Evolutionary conservation across 768 basidiomycete genomes (phyloP), one percentile per base, ranked within the genome.

Genomic region (Suillus alpinus): DNA sequence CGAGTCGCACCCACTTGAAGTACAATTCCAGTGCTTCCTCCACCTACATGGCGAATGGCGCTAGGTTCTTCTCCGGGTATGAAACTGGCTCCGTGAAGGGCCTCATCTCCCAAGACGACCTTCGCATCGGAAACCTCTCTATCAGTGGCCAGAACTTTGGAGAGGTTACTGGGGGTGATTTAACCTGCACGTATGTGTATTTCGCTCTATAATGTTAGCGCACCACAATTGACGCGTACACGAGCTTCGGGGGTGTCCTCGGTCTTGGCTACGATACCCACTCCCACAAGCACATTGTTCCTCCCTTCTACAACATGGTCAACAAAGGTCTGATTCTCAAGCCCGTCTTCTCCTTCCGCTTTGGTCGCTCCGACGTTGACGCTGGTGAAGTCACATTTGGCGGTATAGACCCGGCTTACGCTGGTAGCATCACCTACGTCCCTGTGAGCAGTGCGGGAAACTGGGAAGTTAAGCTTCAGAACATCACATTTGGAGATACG

Each of bases 61-160:
- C 91, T 53, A 78, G 82, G 8, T 98, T 99, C 69, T 84, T 87
- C 43, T 98, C 98, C 66, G 89, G 86, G 63, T 98, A 98, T 71
- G 97, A 96, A 16, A 91, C 93, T 34, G 97, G 97, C 26, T 94
- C 95, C 2, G 93, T 99, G 87, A 88, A 97, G 72, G 97, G 97
- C 58, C 94, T 91, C 71, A 89, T 98, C 58, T 97, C 95, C 12
- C 86, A 85, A 61, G 97, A 99, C 67, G 71, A 70, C 5, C 75
- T 98, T 53, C 72, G 73, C 9, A 94, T 99, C 63, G 94, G 93
- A 44, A 96, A 97, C 72, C 73, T 99, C 49, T 74, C 73, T 31
- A 82, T 99, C 74, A 80, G 78, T 67, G 63, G 77, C 14, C 91
- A 92, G 72, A 88, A 94, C 69, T 99, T 99, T 69, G 96, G 94